phyloP scores from a whole-genome alignment of 495 filamentous ascomycete species.

The Neurospora sp. region DNA sequence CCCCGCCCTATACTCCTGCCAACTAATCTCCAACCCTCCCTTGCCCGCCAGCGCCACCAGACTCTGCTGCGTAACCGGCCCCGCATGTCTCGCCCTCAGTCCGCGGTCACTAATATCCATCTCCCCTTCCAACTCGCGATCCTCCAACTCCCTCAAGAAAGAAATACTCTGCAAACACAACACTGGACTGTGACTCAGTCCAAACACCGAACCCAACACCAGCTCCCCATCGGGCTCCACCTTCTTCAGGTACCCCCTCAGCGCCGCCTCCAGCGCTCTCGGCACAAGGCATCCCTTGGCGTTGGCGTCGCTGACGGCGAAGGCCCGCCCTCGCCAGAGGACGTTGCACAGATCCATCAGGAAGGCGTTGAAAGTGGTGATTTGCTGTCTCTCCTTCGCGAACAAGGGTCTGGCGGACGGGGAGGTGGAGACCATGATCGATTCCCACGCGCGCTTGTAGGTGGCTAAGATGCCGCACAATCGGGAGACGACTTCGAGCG shows the following conservation, averaged over 20 bases:
- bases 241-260: slow-evolving; percentile 36
- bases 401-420: slow-evolving; percentile 14
- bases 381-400: slow-evolving; percentile 40
- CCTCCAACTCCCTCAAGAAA: slow-evolving; percentile 58
- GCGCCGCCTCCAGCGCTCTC: slow-evolving; percentile 28
- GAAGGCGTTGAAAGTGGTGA: slow-evolving; percentile 71
- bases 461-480: slow-evolving; percentile 55
- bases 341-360: slow-evolving; percentile 87
- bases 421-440: slow-evolving; percentile 32
- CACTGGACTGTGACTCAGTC: slow-evolving; percentile 57
- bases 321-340: slow-evolving; percentile 69
- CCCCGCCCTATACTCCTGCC: slow-evolving; percentile 66
- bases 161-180: slow-evolving; percentile 57
- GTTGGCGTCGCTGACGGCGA: slow-evolving; percentile 57
- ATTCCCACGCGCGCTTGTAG: slow-evolving; percentile 71
- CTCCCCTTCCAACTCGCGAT: slow-evolving; percentile 29
- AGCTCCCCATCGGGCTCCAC: slow-evolving; percentile 28
- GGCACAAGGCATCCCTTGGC: slow-evolving; percentile 64
- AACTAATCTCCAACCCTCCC: slow-evolving; percentile 60
- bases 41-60: slow-evolving; percentile 52
- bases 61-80: slow-evolving; percentile 64
- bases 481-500: slow-evolving; percentile 54
- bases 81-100: slow-evolving; percentile 49
- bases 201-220: slow-evolving; percentile 50
- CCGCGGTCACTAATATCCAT: slow-evolving; percentile 7